A percentile compares a stretch with the other conserved stretches of the same genome.
phyloP scores from a whole-genome alignment of 169 alveolate genomes.

The Plasmodium vinckei region DNA sequence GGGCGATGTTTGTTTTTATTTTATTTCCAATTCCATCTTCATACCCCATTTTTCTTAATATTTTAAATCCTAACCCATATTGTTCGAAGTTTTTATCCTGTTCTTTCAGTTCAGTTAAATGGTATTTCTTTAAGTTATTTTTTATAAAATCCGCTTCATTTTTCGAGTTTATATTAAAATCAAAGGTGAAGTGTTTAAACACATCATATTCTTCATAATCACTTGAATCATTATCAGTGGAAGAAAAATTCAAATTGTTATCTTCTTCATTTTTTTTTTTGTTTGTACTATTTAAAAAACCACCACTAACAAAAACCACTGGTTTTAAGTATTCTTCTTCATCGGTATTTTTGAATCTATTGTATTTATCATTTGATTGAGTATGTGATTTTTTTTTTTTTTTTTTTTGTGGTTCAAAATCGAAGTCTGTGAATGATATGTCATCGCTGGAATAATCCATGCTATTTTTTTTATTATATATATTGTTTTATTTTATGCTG shows the following conservation, averaged over 20 bases:
- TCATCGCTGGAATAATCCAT: conserved; percentile 36
- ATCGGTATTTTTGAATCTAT: conserved; percentile 8
- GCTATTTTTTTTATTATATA: conserved; percentile 22
- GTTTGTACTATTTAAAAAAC: conserved; percentile 40
- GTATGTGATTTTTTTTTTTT: conserved; percentile 22
- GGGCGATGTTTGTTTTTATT: conserved; percentile 74
- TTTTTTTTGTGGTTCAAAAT: conserved; percentile 13
- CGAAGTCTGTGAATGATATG: not conserved
- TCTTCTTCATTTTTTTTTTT: not conserved
- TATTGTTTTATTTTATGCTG: no score
- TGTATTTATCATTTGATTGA: not conserved
- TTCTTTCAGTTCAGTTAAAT: conserved; percentile 43
- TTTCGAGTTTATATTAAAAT: conserved; percentile 43
- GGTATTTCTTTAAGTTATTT: conserved; percentile 62
- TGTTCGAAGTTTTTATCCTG: conserved; percentile 44
- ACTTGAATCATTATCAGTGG: conserved; percentile 54
- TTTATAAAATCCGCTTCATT: conserved; percentile 34
- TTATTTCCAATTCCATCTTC: conserved; percentile 74
- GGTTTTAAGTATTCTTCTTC: conserved; percentile 48
- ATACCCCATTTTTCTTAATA: conserved; percentile 72
- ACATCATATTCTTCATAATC: conserved; percentile 62
- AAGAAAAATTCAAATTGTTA: conserved; percentile 1
- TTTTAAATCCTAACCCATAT: conserved; percentile 76
- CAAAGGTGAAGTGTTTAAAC: conserved; percentile 47
- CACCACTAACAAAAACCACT: conserved; percentile 67